A percentile compares a stretch with the other conserved stretches of the same genome.
These are phyloP conservation scores for Abrus precatorius DNA, from an alignment of 306 rosid genomes.

Conservation along the genomic window DNA sequence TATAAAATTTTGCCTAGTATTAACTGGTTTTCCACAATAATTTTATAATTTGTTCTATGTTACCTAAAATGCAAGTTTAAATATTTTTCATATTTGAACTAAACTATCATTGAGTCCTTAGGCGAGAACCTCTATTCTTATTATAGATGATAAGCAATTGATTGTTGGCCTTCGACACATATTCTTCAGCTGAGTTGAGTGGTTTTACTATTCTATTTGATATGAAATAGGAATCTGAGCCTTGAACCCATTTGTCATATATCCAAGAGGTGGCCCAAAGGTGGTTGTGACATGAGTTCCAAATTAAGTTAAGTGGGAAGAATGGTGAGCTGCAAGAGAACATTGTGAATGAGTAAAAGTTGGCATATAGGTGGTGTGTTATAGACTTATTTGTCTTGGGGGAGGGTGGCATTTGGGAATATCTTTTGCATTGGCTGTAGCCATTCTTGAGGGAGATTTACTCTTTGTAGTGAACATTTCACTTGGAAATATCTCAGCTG, in stretches of 20 bases:
- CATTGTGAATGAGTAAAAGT: not conserved
- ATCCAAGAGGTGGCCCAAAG: slow-evolving; percentile 9
- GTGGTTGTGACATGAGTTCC: not conserved
- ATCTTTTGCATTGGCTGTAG: slow-evolving; percentile 4
- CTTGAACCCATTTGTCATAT: slow-evolving; percentile 12
- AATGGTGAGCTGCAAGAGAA: not conserved
- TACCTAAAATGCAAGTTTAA: slow-evolving; percentile 11
- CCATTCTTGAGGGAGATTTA: not conserved
- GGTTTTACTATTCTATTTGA: not conserved
- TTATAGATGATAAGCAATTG: slow-evolving; percentile 14
- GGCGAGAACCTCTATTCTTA: not conserved
- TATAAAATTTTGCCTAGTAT: slow-evolving; percentile 25
- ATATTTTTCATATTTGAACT: slow-evolving; percentile 18
- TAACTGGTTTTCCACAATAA: not conserved
- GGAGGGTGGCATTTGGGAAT: slow-evolving; percentile 24
- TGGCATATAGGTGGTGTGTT: not conserved
- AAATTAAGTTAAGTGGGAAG: slow-evolving; percentile 1
- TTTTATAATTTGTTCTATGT: not conserved
- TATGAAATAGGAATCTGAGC: slow-evolving; percentile 6
- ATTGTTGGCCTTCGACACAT: not conserved
- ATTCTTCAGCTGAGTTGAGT: slow-evolving; percentile 25
- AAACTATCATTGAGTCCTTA: slow-evolving; percentile 8
- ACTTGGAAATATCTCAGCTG: slow-evolving; percentile 13
- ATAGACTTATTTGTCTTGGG: not conserved
- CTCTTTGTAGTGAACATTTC: not conserved